Evolutionary conservation across 2,329 filamentous ascomycete genomes (phyloP).

Genomic region (Colletotrichum lentis): DNA sequence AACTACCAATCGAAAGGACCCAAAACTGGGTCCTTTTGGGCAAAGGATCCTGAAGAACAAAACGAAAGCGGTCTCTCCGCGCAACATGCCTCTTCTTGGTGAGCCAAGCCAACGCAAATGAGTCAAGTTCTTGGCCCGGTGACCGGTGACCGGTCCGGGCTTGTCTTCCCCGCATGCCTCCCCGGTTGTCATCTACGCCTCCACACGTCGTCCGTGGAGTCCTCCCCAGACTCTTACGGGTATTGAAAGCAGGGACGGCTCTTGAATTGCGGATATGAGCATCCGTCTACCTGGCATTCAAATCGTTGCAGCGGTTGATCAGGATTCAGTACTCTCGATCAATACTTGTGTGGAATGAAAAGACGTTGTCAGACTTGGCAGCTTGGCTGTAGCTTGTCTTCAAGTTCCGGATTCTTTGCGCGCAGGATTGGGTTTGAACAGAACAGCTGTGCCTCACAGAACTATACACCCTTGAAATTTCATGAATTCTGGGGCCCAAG

Average conservation of each 20-base stretch:
- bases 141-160: conserved; percentile 32
- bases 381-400: no score
- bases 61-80: conserved; percentile 1
- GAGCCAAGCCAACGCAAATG: conserved; percentile 2
- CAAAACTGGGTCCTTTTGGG: conserved; percentile 4
- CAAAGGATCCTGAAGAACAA: background rate
- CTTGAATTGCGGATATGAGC: background rate
- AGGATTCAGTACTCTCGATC: no score
- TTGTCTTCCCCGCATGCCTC: conserved; percentile 27
- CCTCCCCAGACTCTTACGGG: background rate
- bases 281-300: background rate
- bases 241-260: background rate
- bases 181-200: conserved; percentile 26
- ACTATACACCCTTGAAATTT: no score
- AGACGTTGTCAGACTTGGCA: no score
- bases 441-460: no score
- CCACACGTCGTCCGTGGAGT: conserved; percentile 12
- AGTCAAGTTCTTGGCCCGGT: conserved; percentile 5
- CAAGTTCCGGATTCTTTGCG: no score
- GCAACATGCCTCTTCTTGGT: background rate
- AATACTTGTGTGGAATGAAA: no score
- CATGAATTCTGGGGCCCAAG: no score
- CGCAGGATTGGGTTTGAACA: no score
- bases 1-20: background rate
- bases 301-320: background rate